phyloP scores from a whole-genome alignment of 1,139 yeast species.

The Yarrowia galli region DNA sequence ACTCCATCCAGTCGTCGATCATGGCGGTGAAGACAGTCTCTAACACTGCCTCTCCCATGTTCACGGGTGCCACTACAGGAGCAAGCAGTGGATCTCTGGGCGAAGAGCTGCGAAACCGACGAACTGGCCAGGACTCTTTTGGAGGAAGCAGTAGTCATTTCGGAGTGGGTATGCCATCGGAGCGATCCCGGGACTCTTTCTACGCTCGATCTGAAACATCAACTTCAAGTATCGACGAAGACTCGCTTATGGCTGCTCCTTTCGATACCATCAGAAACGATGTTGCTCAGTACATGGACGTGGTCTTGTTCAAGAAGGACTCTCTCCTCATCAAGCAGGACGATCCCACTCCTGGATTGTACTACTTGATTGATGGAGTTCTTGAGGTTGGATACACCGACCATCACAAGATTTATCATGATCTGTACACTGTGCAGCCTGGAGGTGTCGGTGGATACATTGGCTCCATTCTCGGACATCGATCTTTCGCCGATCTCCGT shows the following conservation, averaged over 20 bases:
- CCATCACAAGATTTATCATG: conserved; percentile 51
- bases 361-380: conserved; percentile 77
- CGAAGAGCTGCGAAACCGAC: conserved; percentile 27
- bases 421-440: conserved; percentile 65
- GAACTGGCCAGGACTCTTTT: conserved; percentile 10
- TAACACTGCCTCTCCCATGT: conserved; percentile 31
- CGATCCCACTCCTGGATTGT: conserved; percentile 73
- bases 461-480: conserved; percentile 79
- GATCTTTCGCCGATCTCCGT: conserved; percentile 74
- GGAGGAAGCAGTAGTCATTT: not conserved
- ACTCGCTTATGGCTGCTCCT: conserved; percentile 13
- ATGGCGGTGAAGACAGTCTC: conserved; percentile 27
- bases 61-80: conserved; percentile 25
- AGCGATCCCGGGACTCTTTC: conserved; percentile 8
- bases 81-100: conserved; percentile 17
- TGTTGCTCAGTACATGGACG: conserved; percentile 67
- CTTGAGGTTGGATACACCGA: conserved; percentile 64
- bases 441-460: conserved; percentile 92
- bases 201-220: conserved; percentile 23
- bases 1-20: conserved; percentile 28
- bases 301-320: conserved; percentile 63
- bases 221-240: conserved; percentile 24
- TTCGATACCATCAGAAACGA: conserved; percentile 56
- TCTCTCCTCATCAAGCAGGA: conserved; percentile 68
- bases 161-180: not conserved